Conservation (phyloP, 768 basidiomycete genomes). For the Tylopilus rubrobrunneus region DNA sequence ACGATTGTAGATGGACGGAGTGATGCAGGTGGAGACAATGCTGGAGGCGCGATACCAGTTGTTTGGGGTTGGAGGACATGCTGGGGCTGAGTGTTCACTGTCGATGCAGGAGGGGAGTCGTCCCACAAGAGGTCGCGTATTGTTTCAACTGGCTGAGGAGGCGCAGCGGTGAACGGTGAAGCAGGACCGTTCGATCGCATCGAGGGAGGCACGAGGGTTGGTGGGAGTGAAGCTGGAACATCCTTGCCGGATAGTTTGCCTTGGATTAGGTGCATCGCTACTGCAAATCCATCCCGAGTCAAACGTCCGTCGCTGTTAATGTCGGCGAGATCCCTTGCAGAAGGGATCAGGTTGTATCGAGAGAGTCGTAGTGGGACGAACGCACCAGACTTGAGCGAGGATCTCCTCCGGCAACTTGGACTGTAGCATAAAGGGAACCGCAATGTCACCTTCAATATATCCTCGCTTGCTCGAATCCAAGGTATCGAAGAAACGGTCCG, state of each 20-base stretch:
- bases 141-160: conserved; percentile 33
- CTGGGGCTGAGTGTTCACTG: conserved; percentile 36
- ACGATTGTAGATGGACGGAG: conserved; percentile 15
- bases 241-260: conserved; percentile 76
- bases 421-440: conserved; percentile 93
- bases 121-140: conserved; percentile 52
- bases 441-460: conserved; percentile 88
- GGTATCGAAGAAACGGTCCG: conserved; percentile 78
- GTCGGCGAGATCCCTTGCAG: conserved; percentile 85
- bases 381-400: conserved; percentile 90
- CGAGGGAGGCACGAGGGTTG: conserved; percentile 76
- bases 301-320: conserved; percentile 83
- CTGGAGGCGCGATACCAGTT: conserved; percentile 31
- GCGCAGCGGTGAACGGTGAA: conserved; percentile 37
- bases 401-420: conserved; percentile 78
- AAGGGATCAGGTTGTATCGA: conserved; percentile 1
- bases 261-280: conserved; percentile 93
- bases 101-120: conserved; percentile 43
- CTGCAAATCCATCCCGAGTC: conserved; percentile 89
- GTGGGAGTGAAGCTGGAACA: conserved; percentile 67
- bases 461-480: conserved; percentile 74
- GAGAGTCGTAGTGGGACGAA: conserved; percentile 5
- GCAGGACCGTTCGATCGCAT: conserved; percentile 47
- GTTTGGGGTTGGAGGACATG: conserved; percentile 33
- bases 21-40: conserved; percentile 28